Conservation (phyloP, 1,284 basidiomycete species). For the Wallemia mellicola region DNA sequence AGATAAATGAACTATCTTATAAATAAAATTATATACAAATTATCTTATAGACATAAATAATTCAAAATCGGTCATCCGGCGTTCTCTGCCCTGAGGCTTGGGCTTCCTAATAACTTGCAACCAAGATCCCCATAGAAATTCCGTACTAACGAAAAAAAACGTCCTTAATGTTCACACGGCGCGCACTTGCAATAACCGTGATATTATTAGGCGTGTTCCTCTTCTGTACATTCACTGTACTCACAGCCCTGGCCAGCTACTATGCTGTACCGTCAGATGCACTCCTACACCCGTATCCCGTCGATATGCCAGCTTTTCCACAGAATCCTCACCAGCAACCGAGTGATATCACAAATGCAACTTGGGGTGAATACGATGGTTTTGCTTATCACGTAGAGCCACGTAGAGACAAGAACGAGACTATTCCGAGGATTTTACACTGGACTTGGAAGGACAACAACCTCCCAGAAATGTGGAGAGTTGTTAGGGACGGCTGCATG, state of each 20-base stretch:
- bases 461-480: constrained; percentile 54
- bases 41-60: too few relatives aligned
- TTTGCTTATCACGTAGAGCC: constrained; percentile 18
- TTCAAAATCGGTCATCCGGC: not conserved
- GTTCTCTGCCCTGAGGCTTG: too few relatives aligned
- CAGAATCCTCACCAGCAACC: constrained; percentile 13
- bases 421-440: constrained; percentile 74
- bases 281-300: constrained; percentile 33
- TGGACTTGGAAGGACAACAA: constrained; percentile 92
- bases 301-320: constrained; percentile 30
- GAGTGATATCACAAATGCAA: not conserved
- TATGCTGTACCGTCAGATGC: constrained; percentile 50
- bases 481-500: constrained; percentile 15
- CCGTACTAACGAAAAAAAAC: not conserved
- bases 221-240: constrained; percentile 64
- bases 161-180: not conserved
- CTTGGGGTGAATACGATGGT: not conserved
- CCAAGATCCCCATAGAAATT: too few relatives aligned
- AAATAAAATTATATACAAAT: too few relatives aligned
- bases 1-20: too few relatives aligned
- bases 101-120: too few relatives aligned
- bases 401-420: constrained; percentile 35
- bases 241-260: constrained; percentile 68
- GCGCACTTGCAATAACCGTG: not conserved
- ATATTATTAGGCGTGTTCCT: constrained; percentile 41